These are phyloP conservation scores for Physaria fendleri DNA, from an alignment of 345 rosid genomes.

Conservation along the genomic window DNA sequence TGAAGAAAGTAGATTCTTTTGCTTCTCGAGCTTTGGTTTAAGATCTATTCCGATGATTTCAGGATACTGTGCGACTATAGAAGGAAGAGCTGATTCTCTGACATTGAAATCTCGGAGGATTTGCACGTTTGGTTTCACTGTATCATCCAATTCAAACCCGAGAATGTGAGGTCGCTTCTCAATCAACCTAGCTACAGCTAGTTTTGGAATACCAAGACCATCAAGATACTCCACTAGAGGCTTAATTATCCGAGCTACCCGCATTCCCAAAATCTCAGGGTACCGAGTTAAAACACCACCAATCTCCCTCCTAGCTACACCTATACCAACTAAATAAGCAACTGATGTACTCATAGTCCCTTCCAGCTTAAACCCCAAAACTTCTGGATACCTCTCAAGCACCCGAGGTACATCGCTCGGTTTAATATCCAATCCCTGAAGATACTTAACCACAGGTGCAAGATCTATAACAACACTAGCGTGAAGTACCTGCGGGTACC, in stretches of 20 bases:
- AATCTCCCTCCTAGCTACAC: constrained; percentile 82
- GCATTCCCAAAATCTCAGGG: constrained; percentile 87
- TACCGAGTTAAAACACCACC: constrained; percentile 70
- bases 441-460: constrained; percentile 86
- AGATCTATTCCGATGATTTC: constrained; percentile 72
- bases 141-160: constrained; percentile 61
- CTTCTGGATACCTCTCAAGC: constrained; percentile 86
- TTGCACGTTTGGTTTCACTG: constrained; percentile 58
- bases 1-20: constrained; percentile 47
- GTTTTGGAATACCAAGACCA: constrained; percentile 63
- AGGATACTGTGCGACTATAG: constrained; percentile 82
- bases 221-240: constrained; percentile 87
- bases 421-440: constrained; percentile 91
- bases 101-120: constrained; percentile 52
- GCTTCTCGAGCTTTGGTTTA: constrained; percentile 54
- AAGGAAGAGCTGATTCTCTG: constrained; percentile 52
- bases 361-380: constrained; percentile 88
- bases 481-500: constrained; percentile 86
- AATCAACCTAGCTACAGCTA: constrained; percentile 83
- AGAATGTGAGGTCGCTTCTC: constrained; percentile 79
- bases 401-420: constrained; percentile 67
- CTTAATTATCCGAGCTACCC: constrained; percentile 79
- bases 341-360: constrained; percentile 97
- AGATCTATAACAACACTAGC: constrained; percentile 89
- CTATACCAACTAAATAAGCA: constrained; percentile 84